phyloP scores from a whole-genome alignment of 306 rosid genomes.

The Cucumis hystrix region DNA sequence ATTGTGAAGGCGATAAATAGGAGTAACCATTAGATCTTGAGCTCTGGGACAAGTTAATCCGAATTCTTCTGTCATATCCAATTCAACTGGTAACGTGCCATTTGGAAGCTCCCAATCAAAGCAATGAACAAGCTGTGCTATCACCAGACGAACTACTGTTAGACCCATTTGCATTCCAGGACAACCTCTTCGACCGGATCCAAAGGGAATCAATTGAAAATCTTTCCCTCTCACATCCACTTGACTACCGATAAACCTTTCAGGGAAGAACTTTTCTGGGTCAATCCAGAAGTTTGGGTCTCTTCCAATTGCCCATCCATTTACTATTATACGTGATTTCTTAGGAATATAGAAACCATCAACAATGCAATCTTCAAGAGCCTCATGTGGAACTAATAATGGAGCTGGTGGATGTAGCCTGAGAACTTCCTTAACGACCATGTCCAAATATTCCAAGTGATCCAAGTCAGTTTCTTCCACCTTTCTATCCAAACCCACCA shows the following conservation, averaged over 20 bases:
- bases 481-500: slow-evolving; percentile 41
- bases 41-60: slow-evolving; percentile 19
- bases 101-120: slow-evolving; percentile 30
- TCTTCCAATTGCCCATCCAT: slow-evolving; percentile 20
- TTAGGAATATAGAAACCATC: slow-evolving; percentile 35
- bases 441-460: slow-evolving; percentile 20
- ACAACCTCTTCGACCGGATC: slow-evolving; percentile 28
- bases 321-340: slow-evolving; percentile 16
- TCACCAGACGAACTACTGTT: slow-evolving; percentile 6
- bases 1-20: slow-evolving; percentile 12
- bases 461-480: slow-evolving; percentile 53
- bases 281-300: slow-evolving; percentile 20
- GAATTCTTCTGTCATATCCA: slow-evolving; percentile 27
- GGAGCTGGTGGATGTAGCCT: slow-evolving; percentile 60
- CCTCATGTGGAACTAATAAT: slow-evolving; percentile 35
- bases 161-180: slow-evolving; percentile 20
- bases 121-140: slow-evolving; percentile 26
- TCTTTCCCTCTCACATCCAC: slow-evolving; percentile 16
- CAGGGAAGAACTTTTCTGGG: slow-evolving; percentile 19
- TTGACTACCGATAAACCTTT: slow-evolving; percentile 13
- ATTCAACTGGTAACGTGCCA: slow-evolving; percentile 10
- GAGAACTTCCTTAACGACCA: slow-evolving; percentile 44
- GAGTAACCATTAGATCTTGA: slow-evolving; percentile 15
- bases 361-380: slow-evolving; percentile 34
- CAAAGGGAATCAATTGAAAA: slow-evolving; percentile 26